Evolutionary conservation across 805 yeast genomes (phyloP), one percentile per base, ranked within the genome.

Genomic region (Yamadazyma ubonensis): DNA sequence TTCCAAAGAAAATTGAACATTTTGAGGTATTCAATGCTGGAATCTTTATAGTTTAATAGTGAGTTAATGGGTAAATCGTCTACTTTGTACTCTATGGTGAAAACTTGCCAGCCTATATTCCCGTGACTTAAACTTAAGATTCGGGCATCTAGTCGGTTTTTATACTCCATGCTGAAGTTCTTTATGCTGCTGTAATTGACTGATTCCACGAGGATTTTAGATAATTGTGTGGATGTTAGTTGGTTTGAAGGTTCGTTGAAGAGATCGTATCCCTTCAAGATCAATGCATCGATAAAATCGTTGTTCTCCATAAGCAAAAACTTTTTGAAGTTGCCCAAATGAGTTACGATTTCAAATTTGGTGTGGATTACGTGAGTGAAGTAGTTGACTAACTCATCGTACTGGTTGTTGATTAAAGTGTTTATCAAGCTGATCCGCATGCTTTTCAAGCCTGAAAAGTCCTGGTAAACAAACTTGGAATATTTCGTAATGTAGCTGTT

Each of bases 1-100:
- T 83, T 76, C 88, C 96, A 86, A 29, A 93, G 59, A 53, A 88
- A 86, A 51, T 89, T 87, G 68, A 91, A 93, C 48, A 90, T 76
- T 49, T 85, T 75, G 37, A 88, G 66, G 57, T 91, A 91, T 38
- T 78, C 86, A 41, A 70, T 70, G 34, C 48, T 15, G 62, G 36
- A 36, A 28, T 50, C 48, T 6, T 50, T 47, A 37, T 57, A 49
- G 39, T 68, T 44, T 52, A 62, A 33, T 57, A 69, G 41, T 2
- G 55, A 47, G 26, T 76, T 73, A 27, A 81, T 65, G 12, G 91
- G 65, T 3, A 85, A 71, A 19, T 74, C 65, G 6, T 78, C 71
- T 8, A 78, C 52, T 39, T 75, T 67, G 58, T 86, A 93, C 54
- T 89, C 97, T 26, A 90, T 64, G 0, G 96, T 87, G 57, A 91